Evolutionary conservation across 495 filamentous ascomycete genomes (phyloP).

Genomic region (Hypoxylon lienhwacheense): DNA sequence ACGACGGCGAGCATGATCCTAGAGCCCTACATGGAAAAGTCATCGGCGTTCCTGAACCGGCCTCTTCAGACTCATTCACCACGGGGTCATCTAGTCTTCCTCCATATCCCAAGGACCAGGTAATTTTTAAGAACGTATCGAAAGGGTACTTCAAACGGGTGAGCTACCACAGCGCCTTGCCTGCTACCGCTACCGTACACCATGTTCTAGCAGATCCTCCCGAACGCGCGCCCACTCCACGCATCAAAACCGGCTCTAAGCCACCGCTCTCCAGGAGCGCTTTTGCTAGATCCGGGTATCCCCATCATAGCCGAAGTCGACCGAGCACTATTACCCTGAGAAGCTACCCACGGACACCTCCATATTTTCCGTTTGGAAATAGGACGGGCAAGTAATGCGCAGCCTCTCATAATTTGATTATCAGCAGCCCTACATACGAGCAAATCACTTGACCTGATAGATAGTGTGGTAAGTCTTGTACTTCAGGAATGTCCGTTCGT

Average conservation of each 20-base stretch:
- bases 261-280: slow-evolving; percentile 35
- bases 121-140: not conserved
- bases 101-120: no score
- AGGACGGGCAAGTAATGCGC: not conserved
- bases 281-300: slow-evolving; percentile 9
- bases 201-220: not conserved
- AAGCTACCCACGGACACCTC: slow-evolving; percentile 6
- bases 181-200: not conserved
- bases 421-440: no score
- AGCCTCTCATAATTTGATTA: not conserved
- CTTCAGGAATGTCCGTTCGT: no score
- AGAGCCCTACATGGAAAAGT: no score
- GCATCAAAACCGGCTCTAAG: slow-evolving; percentile 31
- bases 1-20: no score
- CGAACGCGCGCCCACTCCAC: slow-evolving; percentile 14
- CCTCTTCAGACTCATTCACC: no score
- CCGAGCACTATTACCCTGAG: not conserved
- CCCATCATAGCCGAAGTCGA: not conserved
- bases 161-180: not conserved
- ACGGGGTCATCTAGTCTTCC: no score
- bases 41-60: no score
- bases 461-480: no score
- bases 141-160: not conserved
- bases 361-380: slow-evolving; percentile 31
- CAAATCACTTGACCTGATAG: no score